Base-by-base conservation (phyloP, 1,284 basidiomycete genomes). In the Melampsora americana region DNA sequence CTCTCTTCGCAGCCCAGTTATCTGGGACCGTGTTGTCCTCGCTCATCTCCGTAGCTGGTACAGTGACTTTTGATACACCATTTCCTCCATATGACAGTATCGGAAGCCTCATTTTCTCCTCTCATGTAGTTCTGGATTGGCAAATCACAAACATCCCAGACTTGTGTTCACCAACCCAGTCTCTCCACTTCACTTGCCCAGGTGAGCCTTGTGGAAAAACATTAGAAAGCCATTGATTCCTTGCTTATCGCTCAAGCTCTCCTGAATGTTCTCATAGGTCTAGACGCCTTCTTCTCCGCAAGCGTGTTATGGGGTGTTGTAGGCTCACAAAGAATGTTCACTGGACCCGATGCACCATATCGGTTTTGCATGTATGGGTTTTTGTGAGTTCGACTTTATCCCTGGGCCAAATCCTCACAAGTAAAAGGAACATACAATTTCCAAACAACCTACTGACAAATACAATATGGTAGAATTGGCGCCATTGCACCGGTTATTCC, bases 211-310 rank as follows among this genome's bases (percentile, higher is more conserved):
- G n/a, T 44, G 20, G 30, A 62, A 32, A 39, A 42, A 60, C 39
- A 70, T 42, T 9, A 4, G 35, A 35, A 35, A 35, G 35, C 12
- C 11, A 12, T 4, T 26, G 11, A 53, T 12, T 26, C 20, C 53
- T 11, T 26, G 20, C 53, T 56, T 62, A 26, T 62, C 2, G 60
- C 5, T 18, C 2, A 23, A 30, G 4, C 23, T 35, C 7, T 26
- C 32, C 3, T 26, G 35, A 42, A 39, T 46, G 30, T 16, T 26
- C n/a, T 28, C 48, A 23, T 32, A 73, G 71, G 62, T 11, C 66
- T 56, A 48, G 66, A 74, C 53, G 66, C 71, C 12, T 74, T 74
- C 28, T 74, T 74, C 53, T 74, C 71, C 35, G 66, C 71, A 14
- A 66, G 62, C 26, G 60, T 74, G 11, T 59, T 74, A 30, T 74